Conservation (phyloP, 257 asterid species). For the Forsythia suspensa region DNA sequence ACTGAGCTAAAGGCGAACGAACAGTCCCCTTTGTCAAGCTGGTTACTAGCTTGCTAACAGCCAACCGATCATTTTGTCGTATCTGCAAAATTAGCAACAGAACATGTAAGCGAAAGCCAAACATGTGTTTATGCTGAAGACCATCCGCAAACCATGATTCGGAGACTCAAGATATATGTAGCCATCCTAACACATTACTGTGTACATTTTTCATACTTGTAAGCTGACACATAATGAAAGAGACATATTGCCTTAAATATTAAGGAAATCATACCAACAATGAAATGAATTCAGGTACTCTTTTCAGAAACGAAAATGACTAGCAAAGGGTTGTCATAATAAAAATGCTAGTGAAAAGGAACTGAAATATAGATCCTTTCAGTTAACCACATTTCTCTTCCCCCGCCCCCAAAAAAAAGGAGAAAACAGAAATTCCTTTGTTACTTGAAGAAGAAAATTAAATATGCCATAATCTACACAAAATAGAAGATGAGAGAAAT, state of each 20-base stretch:
- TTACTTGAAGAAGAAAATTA: not conserved
- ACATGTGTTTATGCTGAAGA: conserved; percentile 13
- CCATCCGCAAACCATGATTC: not conserved
- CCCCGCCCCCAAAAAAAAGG: not conserved
- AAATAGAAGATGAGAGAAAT: not conserved
- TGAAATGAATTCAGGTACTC: not conserved
- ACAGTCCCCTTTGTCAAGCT: conserved; percentile 93
- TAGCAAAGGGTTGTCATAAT: not conserved
- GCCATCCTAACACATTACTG: not conserved
- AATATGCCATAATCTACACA: not conserved
- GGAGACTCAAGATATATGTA: not conserved
- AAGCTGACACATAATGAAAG: not conserved
- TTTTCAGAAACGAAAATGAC: not conserved
- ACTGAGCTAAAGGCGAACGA: conserved; percentile 93
- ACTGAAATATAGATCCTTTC: not conserved
- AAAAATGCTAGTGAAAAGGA: not conserved
- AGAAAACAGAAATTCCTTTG: not conserved
- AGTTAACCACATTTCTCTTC: not conserved
- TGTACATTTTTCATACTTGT: not conserved
- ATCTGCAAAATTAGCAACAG: conserved; percentile 50
- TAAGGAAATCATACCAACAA: not conserved
- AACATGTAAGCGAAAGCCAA: conserved; percentile 22
- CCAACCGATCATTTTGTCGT: conserved; percentile 92
- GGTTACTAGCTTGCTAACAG: conserved; percentile 91
- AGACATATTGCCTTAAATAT: not conserved